Evolutionary conservation across 208 protist species (phyloP), one percentile per base, ranked within the genome.

Genomic region (Leishmania amazonensis): DNA sequence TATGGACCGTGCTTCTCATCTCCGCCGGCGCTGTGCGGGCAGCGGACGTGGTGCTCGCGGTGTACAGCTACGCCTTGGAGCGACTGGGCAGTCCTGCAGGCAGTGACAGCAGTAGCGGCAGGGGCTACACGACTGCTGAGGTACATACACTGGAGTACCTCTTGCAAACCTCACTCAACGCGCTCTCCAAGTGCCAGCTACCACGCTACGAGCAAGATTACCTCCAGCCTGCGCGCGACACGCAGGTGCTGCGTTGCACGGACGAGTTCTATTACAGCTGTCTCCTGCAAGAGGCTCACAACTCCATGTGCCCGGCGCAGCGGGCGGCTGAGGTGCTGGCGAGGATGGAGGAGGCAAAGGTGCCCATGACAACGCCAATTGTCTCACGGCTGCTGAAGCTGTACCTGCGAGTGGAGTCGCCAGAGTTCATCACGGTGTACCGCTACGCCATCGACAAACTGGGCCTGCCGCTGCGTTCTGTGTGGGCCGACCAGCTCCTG

Each of bases 281-380:
- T 60, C 82, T 96, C 21, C 83, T 95, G 54, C 91, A 96, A 72
- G 89, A 96, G 49, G 93, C 93, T 2, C 90, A 95, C 87, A 93
- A 93, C 83, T 87, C 89, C 11, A 86, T 88, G 76, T 80, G 90
- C 53, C 90, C 93, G n/a, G 81, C 76, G 28, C 86, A 89, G 40
- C 87, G 89, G 17, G 88, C 88, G 15, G 87, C 84, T n/a, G 84
- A 86, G 62, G 72, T 95, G n/a, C 58, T 88, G 28, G 57, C 79
- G 11, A 81, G 86, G 38, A 91, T 96, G 80, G 79, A 72, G 35
- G 85, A 85, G 47, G 80, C 64, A 0, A 82, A 85, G 13, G 84
- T 94, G 0, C 83, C 87, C 1, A 68, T 93, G 42, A 93, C 89
- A 11, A 81, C 85, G 9, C 89, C 81, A 0, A 76, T 96, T 31